These are phyloP conservation scores for Boletus subparvulus DNA, from an alignment of 768 basidiomycete species.

Conservation along the genomic window DNA sequence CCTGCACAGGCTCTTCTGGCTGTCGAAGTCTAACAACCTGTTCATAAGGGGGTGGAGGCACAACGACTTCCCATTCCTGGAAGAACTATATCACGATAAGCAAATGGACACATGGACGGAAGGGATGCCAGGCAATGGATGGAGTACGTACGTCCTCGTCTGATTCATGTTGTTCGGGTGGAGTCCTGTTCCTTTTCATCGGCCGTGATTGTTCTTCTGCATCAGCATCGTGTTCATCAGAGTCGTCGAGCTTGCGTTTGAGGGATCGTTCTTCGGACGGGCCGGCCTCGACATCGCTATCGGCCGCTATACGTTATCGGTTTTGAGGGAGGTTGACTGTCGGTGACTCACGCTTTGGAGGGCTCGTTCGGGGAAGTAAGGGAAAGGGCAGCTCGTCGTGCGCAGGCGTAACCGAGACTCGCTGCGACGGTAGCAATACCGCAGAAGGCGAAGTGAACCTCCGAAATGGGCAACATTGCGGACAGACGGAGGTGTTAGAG, in stretches of 20 bases:
- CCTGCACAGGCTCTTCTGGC: slow-evolving; percentile 8
- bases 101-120: slow-evolving; percentile 6
- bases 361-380: slow-evolving; percentile 17
- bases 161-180: slow-evolving; percentile 34
- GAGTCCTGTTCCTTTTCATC: slow-evolving; percentile 42
- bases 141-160: slow-evolving; percentile 29
- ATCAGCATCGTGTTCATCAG: slow-evolving; percentile 29
- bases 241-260: slow-evolving; percentile 32
- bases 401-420: slow-evolving; percentile 56
- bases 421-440: slow-evolving; percentile 62
- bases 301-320: slow-evolving; percentile 27
- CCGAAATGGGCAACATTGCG: slow-evolving; percentile 49
- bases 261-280: slow-evolving; percentile 30
- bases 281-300: slow-evolving; percentile 33
- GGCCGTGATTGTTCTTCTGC: slow-evolving; percentile 29
- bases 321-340: slow-evolving; percentile 30
- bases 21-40: slow-evolving; percentile 11
- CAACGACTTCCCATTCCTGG: slow-evolving; percentile 35
- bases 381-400: slow-evolving; percentile 37
- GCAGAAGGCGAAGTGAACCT: slow-evolving; percentile 55
- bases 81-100: slow-evolving; percentile 22
- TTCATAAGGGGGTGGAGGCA: slow-evolving; percentile 32
- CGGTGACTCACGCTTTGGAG: slow-evolving; percentile 33
- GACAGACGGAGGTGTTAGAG: background rate
- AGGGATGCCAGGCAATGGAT: background rate